phyloP scores from a whole-genome alignment of 2,329 filamentous ascomycete species.

The Fusarium secorum region DNA sequence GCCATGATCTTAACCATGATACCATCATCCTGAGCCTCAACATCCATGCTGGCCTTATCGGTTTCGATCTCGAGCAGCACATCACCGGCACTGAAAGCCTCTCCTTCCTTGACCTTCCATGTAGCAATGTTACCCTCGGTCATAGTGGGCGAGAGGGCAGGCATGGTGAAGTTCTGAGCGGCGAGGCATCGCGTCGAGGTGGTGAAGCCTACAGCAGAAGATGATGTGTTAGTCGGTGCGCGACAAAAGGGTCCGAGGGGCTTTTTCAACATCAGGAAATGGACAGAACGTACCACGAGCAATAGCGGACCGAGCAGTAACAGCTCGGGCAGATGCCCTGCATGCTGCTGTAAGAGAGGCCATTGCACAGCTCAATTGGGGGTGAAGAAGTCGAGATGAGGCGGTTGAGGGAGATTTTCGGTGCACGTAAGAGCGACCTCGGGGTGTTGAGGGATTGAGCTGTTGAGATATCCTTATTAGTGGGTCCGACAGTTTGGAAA shows the following conservation, averaged over 20 bases:
- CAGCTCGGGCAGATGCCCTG: slow-evolving; percentile 69
- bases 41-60: slow-evolving; percentile 94
- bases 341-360: slow-evolving; percentile 71
- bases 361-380: slow-evolving; percentile 57
- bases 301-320: slow-evolving; percentile 56
- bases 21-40: slow-evolving; percentile 90
- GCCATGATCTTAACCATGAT: slow-evolving; percentile 83
- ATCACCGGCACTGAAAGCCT: slow-evolving; percentile 82
- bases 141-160: slow-evolving; percentile 90
- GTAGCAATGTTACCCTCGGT: slow-evolving; percentile 87
- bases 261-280: slow-evolving; percentile 7
- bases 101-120: slow-evolving; percentile 89
- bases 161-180: slow-evolving; percentile 90
- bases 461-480: slow-evolving; percentile 18
- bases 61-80: slow-evolving; percentile 93
- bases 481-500: slow-evolving; percentile 43
- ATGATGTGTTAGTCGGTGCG: slow-evolving; percentile 35
- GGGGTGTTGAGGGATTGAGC: slow-evolving; percentile 34
- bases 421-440: slow-evolving; percentile 35
- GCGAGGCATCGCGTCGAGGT: slow-evolving; percentile 70
- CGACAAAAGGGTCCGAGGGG: slow-evolving; percentile 38
- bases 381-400: slow-evolving; percentile 30
- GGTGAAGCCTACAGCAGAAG: slow-evolving; percentile 63
- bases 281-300: slow-evolving; percentile 63
- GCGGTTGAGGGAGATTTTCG: slow-evolving; percentile 23